These are phyloP conservation scores for Dryas integrifolia DNA, from an alignment of 331 rosid genomes.

Conservation along the genomic window DNA sequence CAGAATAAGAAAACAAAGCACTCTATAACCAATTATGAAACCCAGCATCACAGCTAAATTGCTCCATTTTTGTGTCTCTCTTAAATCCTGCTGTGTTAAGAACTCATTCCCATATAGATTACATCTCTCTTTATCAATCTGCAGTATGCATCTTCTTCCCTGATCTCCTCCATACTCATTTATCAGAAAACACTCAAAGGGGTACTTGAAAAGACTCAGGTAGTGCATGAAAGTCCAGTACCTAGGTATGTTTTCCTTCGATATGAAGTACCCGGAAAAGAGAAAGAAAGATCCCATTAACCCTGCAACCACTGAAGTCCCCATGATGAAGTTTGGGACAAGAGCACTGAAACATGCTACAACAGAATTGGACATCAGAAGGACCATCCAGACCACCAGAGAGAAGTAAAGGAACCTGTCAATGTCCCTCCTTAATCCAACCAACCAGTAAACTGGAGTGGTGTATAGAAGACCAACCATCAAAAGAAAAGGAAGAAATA, in stretches of 20 bases:
- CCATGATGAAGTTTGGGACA: constrained; percentile 90
- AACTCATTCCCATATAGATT: constrained; percentile 54
- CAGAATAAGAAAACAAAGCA: constrained; percentile 65
- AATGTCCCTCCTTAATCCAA: constrained; percentile 38
- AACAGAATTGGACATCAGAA: constrained; percentile 52
- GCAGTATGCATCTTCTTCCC: constrained; percentile 61
- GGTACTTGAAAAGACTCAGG: constrained; percentile 85
- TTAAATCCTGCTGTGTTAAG: constrained; percentile 66
- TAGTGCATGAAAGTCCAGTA: constrained; percentile 97
- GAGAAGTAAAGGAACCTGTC: constrained; percentile 47
- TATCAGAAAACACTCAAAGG: constrained; percentile 89
- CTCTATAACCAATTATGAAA: constrained; percentile 75
- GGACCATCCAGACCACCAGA: constrained; percentile 57
- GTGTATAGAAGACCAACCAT: constrained; percentile 36
- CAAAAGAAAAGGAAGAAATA: constrained; percentile 47
- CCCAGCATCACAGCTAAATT: constrained; percentile 79
- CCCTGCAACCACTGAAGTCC: constrained; percentile 83
- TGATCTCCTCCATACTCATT: constrained; percentile 86
- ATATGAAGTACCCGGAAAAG: constrained; percentile 89
- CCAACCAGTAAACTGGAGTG: constrained; percentile 45
- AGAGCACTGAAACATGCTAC: constrained; percentile 76
- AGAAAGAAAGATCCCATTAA: constrained; percentile 95
- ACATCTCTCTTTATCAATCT: constrained; percentile 50
- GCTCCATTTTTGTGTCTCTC: constrained; percentile 74
- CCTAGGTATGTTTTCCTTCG: constrained; percentile 68